These are phyloP conservation scores for Penicillium sp. DNA, from an alignment of 2,329 filamentous ascomycete species.

Conservation along the genomic window DNA sequence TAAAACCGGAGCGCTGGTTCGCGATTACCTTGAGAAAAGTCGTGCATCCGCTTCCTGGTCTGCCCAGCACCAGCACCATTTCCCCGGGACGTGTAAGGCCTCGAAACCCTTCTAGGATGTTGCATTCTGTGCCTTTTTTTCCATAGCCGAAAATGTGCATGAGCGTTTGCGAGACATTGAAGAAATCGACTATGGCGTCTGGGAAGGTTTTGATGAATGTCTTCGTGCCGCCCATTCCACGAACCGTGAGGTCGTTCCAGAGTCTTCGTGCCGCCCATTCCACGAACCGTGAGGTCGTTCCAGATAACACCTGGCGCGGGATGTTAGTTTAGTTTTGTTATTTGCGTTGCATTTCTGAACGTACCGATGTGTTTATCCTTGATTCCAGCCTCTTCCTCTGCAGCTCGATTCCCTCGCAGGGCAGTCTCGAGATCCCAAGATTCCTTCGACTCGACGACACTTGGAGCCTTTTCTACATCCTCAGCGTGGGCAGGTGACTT, in stretches of 20 bases:
- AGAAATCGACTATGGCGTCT: conserved; percentile 68
- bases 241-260: conserved; percentile 72
- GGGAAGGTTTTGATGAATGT: conserved; percentile 73
- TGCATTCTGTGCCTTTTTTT: conserved; percentile 64
- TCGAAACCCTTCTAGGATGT: conserved; percentile 62
- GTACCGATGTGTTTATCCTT: conserved; percentile 67
- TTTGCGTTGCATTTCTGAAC: background rate
- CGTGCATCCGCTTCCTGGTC: conserved; percentile 67
- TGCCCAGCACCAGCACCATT: conserved; percentile 79
- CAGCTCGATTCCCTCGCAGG: conserved; percentile 64
- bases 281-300: conserved; percentile 70
- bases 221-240: conserved; percentile 66
- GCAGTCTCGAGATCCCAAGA: conserved; percentile 71
- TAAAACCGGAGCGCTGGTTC: conserved; percentile 61
- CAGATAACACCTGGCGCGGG: conserved; percentile 59
- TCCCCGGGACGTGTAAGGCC: conserved; percentile 71
- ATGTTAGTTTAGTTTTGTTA: conserved; percentile 4
- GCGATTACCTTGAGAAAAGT: conserved; percentile 65
- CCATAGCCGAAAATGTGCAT: conserved; percentile 60
- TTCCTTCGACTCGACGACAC: conserved; percentile 45
- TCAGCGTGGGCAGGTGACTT: conserved; percentile 20
- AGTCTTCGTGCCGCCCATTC: conserved; percentile 70
- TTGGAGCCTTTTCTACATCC: conserved; percentile 57
- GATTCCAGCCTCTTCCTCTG: conserved; percentile 72
- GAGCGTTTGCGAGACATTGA: conserved; percentile 66